Evolutionary conservation across 1,284 basidiomycete species (phyloP).

Genomic region (Ganoderma resinaceum): DNA sequence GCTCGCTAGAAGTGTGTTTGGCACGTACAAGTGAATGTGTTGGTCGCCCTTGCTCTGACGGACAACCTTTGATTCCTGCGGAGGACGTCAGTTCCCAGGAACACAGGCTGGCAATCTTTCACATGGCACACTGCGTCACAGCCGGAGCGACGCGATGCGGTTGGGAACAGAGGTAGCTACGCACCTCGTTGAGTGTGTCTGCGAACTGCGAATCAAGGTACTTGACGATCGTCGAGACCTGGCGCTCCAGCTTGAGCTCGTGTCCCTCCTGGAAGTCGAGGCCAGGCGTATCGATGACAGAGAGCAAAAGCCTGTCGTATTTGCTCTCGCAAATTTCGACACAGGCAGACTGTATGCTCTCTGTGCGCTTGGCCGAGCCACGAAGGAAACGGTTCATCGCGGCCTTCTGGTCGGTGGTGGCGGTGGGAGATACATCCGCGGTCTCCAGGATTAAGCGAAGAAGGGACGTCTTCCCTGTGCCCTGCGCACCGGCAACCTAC

Average conservation of each 20-base stretch:
- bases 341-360: slow-evolving; percentile 66
- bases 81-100: slow-evolving; percentile 16
- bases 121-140: neutral
- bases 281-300: slow-evolving; percentile 84
- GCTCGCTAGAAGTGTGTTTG: neutral
- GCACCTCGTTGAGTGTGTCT: slow-evolving; percentile 83
- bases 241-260: slow-evolving; percentile 78
- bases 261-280: slow-evolving; percentile 74
- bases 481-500: slow-evolving; percentile 79
- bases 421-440: slow-evolving; percentile 75
- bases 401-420: slow-evolving; percentile 70
- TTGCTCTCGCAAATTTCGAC: slow-evolving; percentile 82
- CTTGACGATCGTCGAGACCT: slow-evolving; percentile 73
- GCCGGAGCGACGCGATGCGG: slow-evolving; percentile 1
- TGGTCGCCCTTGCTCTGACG: slow-evolving; percentile 85
- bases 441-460: slow-evolving; percentile 75
- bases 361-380: slow-evolving; percentile 63
- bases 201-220: slow-evolving; percentile 81
- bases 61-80: slow-evolving; percentile 83
- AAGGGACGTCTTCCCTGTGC: slow-evolving; percentile 81
- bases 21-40: slow-evolving; percentile 79
- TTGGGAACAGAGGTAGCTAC: slow-evolving; percentile 33
- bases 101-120: slow-evolving; percentile 1
- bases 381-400: slow-evolving; percentile 67
- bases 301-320: slow-evolving; percentile 76